Evolutionary conservation across 768 basidiomycete species (phyloP), one percentile per base, ranked within the genome.

Genomic region (Lentinula sp.): DNA sequence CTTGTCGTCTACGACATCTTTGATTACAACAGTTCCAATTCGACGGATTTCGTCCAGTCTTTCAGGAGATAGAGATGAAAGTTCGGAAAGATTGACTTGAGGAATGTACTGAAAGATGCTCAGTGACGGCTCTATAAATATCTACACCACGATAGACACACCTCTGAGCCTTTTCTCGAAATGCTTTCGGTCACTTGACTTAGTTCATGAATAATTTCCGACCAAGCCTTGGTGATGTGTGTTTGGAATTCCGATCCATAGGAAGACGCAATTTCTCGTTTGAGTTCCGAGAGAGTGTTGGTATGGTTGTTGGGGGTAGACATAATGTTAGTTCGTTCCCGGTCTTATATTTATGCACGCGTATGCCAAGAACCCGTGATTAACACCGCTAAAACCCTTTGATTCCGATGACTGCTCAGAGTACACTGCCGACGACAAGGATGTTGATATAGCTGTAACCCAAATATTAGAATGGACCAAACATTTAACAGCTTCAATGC

Each of bases 21-120:
- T 78, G 61, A 90, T 84, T 35, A 90, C 80, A 37, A 90, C 78
- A 18, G 79, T 79, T 16, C 88, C 87, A 60, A 75, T 76, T 48
- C 79, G 72, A 66, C 75, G 83, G 63, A 90, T 82, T 56, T 68
- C 74, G 2, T 77, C 76, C 6, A 87, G 61, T 36, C 80, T 72
- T 18, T 83, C 81, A 0, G 67, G 59, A 48, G 74, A 72, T 45
- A 90, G 70, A 20, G 68, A 78, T 5, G 76, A 68, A 15, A 90
- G 72, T 49, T 86, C 80, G 3, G 75, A 66, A 67, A 86, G 86
- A n/a, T 81, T 73, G 53, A 90, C 80, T 69, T 84, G 82, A 3
- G 88, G 87, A 42, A 90, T 77, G 64, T 77, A 81, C 86, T 88
- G 13, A 15, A 60, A 28, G 33, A 41, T 12, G 55, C 18, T 53